Evolutionary conservation across 2,329 filamentous ascomycete species (phyloP).

Genomic region (Colletotrichum destructivum): DNA sequence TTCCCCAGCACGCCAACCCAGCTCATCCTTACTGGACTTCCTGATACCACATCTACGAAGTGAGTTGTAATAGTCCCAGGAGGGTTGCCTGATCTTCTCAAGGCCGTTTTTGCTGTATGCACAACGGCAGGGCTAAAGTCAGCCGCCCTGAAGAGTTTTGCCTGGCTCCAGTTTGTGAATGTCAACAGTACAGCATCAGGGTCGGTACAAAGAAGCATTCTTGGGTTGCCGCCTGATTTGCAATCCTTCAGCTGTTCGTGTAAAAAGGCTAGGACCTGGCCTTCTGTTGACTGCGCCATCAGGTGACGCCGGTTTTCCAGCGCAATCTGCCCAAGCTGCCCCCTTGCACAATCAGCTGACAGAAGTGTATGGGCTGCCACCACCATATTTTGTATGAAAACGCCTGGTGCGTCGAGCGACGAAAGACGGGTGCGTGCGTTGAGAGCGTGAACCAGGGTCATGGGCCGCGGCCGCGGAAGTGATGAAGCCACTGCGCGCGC

Average conservation of each 20-base stretch:
- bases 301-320: neutral
- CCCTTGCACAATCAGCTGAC: neutral
- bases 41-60: neutral
- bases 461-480: slow-evolving; percentile 25
- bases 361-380: slow-evolving; percentile 30
- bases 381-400: slow-evolving; percentile 11
- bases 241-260: neutral
- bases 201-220: neutral
- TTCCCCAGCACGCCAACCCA: slow-evolving; percentile 44
- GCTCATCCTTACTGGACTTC: neutral
- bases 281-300: neutral
- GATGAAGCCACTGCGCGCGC: slow-evolving; percentile 42
- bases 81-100: neutral
- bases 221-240: neutral
- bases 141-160: slow-evolving; percentile 38
- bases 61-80: neutral
- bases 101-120: neutral
- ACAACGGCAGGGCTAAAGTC: slow-evolving; percentile 19
- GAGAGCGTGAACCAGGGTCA: slow-evolving; percentile 43
- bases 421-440: slow-evolving; percentile 1
- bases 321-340: neutral
- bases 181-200: neutral
- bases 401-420: neutral
- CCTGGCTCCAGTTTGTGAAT: slow-evolving; percentile 44
- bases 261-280: neutral